Conservation (phyloP, 306 rosid genomes). For the Mimosa pudica region DNA sequence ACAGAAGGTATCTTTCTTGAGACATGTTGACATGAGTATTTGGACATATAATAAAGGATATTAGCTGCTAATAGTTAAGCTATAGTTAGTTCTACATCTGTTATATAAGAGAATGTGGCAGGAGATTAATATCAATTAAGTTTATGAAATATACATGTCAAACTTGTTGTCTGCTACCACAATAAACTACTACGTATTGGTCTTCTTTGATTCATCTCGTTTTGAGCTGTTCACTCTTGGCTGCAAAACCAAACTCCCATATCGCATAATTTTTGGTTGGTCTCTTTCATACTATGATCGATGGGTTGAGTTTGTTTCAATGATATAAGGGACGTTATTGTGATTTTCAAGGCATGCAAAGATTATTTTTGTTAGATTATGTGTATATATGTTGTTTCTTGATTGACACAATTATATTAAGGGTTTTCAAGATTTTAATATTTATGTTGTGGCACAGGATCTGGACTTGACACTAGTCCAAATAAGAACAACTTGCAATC, state of each 20-base stretch:
- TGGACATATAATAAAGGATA: background rate
- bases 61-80: background rate
- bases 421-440: background rate
- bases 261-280: background rate
- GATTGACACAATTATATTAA: background rate
- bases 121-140: background rate
- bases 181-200: background rate
- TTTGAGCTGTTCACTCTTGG: background rate
- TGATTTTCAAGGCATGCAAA: background rate
- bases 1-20: background rate
- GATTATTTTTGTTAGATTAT: background rate
- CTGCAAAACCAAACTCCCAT: background rate
- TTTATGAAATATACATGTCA: background rate
- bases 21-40: background rate
- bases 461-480: slow-evolving; percentile 15
- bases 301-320: slow-evolving; percentile 1
- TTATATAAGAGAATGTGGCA: background rate
- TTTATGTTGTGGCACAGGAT: slow-evolving; percentile 39
- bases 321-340: background rate
- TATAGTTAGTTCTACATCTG: background rate
- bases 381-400: background rate
- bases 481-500: background rate
- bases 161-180: background rate
- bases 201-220: too few species aligned
- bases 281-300: background rate